Conservation (phyloP, 2,329 filamentous ascomycete species). For the Sporothrix globosa region DNA sequence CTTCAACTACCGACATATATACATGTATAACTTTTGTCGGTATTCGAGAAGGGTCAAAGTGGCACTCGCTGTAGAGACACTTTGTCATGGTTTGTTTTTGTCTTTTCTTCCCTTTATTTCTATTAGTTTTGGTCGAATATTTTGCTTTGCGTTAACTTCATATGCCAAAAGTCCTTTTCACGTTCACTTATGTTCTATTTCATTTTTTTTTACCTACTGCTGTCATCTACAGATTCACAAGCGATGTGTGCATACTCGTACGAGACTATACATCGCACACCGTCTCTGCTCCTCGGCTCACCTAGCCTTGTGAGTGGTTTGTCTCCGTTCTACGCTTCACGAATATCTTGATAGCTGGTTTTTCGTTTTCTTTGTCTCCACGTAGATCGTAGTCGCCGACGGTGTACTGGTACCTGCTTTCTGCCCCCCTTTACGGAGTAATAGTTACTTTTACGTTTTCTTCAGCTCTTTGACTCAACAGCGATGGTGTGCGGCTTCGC, state of each 20-base stretch:
- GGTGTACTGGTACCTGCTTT: slow-evolving; percentile 3
- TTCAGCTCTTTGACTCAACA: background rate
- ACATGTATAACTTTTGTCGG: background rate
- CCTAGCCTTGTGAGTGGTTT: background rate
- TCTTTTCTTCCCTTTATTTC: background rate
- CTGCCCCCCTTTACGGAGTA: too few relatives aligned
- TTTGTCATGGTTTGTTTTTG: background rate
- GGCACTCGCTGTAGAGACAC: too few relatives aligned
- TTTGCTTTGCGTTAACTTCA: too few relatives aligned
- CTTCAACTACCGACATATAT: slow-evolving; percentile 1
- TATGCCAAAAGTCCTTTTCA: background rate
- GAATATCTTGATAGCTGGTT: background rate
- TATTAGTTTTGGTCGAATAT: too few relatives aligned
- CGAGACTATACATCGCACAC: background rate
- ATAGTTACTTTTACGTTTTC: background rate
- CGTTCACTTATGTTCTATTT: background rate
- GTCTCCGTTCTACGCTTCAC: too few relatives aligned
- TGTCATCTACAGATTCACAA: background rate
- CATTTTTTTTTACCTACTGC: background rate
- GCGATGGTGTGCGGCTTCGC: background rate
- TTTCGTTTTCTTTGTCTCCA: slow-evolving; percentile 7
- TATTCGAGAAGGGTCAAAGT: too few relatives aligned
- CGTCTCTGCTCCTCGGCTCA: background rate
- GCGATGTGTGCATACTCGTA: background rate
- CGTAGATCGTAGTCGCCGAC: background rate